phyloP scores from a whole-genome alignment of 805 yeast genomes.

The Sugiyamaella valdiviana region DNA sequence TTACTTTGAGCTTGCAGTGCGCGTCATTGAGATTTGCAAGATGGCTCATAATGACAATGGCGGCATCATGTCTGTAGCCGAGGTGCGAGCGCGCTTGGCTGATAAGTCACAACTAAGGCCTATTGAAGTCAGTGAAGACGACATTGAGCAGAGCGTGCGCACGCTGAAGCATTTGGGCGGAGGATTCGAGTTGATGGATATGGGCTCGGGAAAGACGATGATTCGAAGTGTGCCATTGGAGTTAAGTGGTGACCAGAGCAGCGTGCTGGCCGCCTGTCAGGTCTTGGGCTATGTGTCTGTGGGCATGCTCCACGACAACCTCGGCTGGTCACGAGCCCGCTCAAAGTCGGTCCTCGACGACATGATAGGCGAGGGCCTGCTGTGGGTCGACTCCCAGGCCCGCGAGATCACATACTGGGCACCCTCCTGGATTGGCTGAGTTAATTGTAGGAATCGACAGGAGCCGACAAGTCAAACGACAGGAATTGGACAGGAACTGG shows the following conservation, averaged over 20 bases:
- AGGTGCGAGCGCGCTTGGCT: constrained; percentile 37
- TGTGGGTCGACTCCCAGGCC: constrained; percentile 68
- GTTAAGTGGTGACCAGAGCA: constrained; percentile 60
- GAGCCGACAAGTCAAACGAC: too few relatives aligned
- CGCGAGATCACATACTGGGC: constrained; percentile 34
- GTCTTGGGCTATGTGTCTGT: constrained; percentile 69
- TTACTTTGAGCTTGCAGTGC: constrained; percentile 61
- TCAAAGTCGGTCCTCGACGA: constrained; percentile 62
- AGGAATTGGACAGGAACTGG: too few relatives aligned
- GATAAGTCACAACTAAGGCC: constrained; percentile 24
- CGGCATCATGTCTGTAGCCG: constrained; percentile 64
- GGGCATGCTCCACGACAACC: constrained; percentile 61
- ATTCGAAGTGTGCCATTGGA: constrained; percentile 60
- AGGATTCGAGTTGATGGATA: constrained; percentile 58
- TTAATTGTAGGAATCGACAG: too few relatives aligned
- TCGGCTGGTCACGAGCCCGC: constrained; percentile 63
- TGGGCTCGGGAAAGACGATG: constrained; percentile 49
- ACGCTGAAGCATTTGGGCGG: constrained; percentile 55
- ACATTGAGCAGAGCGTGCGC: constrained; percentile 51
- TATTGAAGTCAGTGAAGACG: constrained; percentile 39
- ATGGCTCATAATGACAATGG: constrained; percentile 70
- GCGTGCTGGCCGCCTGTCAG: constrained; percentile 68
- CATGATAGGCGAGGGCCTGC: constrained; percentile 71
- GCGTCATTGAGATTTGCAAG: constrained; percentile 70
- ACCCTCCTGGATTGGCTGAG: constrained; percentile 27